These are phyloP conservation scores for Pyrenochaeta sp. DNA, from an alignment of 2,329 filamentous ascomycete species.

Conservation along the genomic window DNA sequence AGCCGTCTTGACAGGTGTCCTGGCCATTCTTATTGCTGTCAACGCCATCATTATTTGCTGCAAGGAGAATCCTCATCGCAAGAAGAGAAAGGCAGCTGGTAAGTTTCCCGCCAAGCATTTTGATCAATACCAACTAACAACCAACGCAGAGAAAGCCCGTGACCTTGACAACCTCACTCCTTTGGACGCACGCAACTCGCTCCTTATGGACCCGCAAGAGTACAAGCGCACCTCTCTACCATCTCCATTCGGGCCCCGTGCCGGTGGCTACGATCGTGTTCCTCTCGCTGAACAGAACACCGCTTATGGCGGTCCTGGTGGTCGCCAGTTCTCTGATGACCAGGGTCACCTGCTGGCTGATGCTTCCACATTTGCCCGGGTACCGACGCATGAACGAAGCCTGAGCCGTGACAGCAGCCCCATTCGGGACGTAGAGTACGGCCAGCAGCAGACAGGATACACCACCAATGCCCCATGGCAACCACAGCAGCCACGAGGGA, in stretches of 20 bases:
- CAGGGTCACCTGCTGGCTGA: constrained; percentile 45
- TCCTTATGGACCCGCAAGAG: constrained; percentile 72
- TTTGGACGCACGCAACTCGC: constrained; percentile 84
- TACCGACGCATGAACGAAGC: constrained; percentile 33
- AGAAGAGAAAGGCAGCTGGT: constrained; percentile 88
- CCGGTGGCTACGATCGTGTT: constrained; percentile 48
- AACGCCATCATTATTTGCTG: constrained; percentile 85
- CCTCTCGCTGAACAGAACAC: constrained; percentile 48
- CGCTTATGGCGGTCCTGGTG: constrained; percentile 30
- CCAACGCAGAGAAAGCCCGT: constrained; percentile 72
- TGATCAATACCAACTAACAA: constrained; percentile 36
- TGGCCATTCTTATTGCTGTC: constrained; percentile 87
- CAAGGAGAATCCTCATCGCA: constrained; percentile 89
- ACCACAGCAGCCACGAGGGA: constrained; percentile 29
- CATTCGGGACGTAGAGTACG: constrained; percentile 39
- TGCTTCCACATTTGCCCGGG: constrained; percentile 44
- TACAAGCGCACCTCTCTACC: constrained; percentile 51
- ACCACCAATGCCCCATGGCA: constrained; percentile 36
- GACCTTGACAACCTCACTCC: constrained; percentile 86
- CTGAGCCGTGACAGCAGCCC: constrained; percentile 39
- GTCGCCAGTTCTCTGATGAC: constrained; percentile 35
- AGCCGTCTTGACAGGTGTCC: constrained; percentile 78
- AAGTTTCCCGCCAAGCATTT: constrained; percentile 55
- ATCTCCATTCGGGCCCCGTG: constrained; percentile 38
- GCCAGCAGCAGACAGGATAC: constrained; percentile 31